These are phyloP conservation scores for Penstemon barbatus DNA, from an alignment of 257 asterid genomes.

Conservation along the genomic window DNA sequence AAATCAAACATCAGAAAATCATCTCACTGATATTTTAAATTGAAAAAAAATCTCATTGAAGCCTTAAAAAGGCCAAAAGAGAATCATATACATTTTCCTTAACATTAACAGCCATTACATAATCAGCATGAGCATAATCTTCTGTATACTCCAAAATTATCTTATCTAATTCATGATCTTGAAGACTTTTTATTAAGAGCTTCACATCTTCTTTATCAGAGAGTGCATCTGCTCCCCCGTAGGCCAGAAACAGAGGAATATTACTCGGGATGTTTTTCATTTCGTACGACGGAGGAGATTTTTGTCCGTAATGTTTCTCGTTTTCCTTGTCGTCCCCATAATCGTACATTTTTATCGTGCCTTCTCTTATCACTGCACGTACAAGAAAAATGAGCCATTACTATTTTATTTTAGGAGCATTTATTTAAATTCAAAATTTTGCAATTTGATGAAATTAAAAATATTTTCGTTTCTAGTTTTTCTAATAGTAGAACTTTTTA, in stretches of 20 bases:
- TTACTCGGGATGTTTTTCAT: slow-evolving; percentile 49
- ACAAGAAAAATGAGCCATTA: no score
- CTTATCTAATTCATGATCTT: slow-evolving; percentile 42
- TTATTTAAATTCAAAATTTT: no score
- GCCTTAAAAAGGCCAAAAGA: slow-evolving; percentile 49
- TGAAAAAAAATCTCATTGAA: background rate
- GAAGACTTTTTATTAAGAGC: slow-evolving; percentile 34
- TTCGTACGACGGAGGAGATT: slow-evolving; percentile 54
- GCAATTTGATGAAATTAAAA: no score
- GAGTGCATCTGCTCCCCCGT: slow-evolving; percentile 63
- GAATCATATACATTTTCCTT: slow-evolving; percentile 54
- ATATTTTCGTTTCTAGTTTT: no score
- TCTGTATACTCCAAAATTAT: slow-evolving; percentile 36
- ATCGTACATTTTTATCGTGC: slow-evolving; percentile 47
- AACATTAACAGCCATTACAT: slow-evolving; percentile 56
- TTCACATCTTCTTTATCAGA: slow-evolving; percentile 51
- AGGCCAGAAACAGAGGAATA: slow-evolving; percentile 54
- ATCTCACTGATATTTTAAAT: no score
- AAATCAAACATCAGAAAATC: no score
- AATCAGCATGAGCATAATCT: slow-evolving; percentile 65
- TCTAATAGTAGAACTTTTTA: no score
- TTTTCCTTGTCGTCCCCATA: slow-evolving; percentile 42
- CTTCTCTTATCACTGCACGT: slow-evolving; percentile 55
- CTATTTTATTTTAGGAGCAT: no score
- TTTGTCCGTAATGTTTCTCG: slow-evolving; percentile 48